Conservation (phyloP, 1,284 basidiomycete species). For the Abortiporus biennis region DNA sequence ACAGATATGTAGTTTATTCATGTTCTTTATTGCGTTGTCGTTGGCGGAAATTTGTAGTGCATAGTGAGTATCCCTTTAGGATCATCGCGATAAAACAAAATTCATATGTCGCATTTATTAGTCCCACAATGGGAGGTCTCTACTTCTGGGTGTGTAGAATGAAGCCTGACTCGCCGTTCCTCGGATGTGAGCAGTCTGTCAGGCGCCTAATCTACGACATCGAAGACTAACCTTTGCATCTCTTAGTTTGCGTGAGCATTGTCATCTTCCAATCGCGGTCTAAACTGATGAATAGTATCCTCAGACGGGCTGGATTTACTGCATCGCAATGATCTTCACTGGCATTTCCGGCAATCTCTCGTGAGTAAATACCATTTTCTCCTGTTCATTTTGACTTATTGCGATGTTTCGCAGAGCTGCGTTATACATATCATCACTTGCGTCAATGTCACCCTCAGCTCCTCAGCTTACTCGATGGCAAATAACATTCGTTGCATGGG, state of each 20-base stretch:
- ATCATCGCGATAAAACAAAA: neutral
- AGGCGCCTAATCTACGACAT: no score
- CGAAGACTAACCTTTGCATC: no score
- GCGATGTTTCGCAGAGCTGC: slow-evolving; percentile 32
- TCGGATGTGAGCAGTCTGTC: slow-evolving; percentile 40
- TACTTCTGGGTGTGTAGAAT: slow-evolving; percentile 65
- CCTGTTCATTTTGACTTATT: neutral
- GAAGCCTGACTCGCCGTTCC: slow-evolving; percentile 47
- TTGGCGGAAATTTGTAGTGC: slow-evolving; percentile 57
- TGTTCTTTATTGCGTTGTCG: slow-evolving; percentile 51
- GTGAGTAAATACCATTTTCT: slow-evolving; percentile 19
- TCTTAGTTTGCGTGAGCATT: no score
- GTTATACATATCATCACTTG: slow-evolving; percentile 48
- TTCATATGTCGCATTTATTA: slow-evolving; percentile 13
- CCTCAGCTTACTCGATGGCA: slow-evolving; percentile 40
- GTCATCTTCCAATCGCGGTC: no score
- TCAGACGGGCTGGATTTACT: slow-evolving; percentile 58
- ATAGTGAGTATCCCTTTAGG: slow-evolving; percentile 38
- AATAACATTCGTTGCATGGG: slow-evolving; percentile 53
- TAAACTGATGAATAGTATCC: no score
- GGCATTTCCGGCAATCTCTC: slow-evolving; percentile 56
- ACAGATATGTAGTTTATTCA: slow-evolving; percentile 54
- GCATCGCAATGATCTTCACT: slow-evolving; percentile 55
- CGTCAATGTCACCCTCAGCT: slow-evolving; percentile 41
- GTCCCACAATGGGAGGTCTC: slow-evolving; percentile 51